These are phyloP conservation scores for Termitomyces sp. DNA, from an alignment of 768 basidiomycete genomes.

Conservation along the genomic window DNA sequence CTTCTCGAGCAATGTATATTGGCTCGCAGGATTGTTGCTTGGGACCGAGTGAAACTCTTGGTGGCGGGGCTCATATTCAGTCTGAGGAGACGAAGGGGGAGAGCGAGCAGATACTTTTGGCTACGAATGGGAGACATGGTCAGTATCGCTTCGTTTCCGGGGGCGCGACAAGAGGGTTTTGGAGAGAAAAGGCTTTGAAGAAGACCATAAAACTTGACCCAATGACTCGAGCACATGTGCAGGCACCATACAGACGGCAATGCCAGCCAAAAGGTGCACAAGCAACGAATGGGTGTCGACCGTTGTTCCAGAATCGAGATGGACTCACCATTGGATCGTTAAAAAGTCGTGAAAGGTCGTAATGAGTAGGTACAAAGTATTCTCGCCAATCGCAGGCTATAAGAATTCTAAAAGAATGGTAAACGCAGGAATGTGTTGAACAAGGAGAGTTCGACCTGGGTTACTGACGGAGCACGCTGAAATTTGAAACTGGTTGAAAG, in stretches of 20 bases:
- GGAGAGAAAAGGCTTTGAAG: constrained; percentile 21
- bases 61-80: constrained; percentile 34
- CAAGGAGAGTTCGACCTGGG: neutral
- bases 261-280: neutral
- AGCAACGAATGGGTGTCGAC: neutral
- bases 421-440: neutral
- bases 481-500: constrained; percentile 12
- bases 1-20: constrained; percentile 91
- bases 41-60: constrained; percentile 67
- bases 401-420: neutral
- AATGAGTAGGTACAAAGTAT: neutral
- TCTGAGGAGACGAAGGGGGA: constrained; percentile 44
- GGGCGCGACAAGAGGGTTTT: constrained; percentile 43
- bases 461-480: neutral
- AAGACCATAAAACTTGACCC: constrained; percentile 17
- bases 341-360: constrained; percentile 4
- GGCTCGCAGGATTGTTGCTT: constrained; percentile 77
- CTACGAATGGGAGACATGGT: constrained; percentile 32
- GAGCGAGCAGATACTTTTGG: constrained; percentile 37
- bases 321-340: constrained; percentile 15
- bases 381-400: neutral
- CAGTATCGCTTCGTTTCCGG: constrained; percentile 34
- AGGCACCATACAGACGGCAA: constrained; percentile 4
- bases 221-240: constrained; percentile 16
- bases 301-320: neutral